Conservation (phyloP, 1,284 basidiomycete genomes). For the Trametes polyzona region DNA sequence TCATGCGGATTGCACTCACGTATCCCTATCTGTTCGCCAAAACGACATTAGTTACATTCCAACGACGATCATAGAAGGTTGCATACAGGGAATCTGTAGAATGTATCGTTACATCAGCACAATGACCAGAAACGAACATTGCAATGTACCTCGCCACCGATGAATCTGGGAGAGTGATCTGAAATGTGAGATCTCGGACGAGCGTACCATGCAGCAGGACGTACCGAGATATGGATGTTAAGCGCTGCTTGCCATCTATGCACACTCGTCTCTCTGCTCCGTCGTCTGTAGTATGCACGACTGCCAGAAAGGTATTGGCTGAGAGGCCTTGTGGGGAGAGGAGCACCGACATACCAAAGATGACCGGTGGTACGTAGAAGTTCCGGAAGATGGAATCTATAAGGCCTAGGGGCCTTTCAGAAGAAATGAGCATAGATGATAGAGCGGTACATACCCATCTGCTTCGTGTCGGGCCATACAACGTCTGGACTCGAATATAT, state of each 20-base stretch:
- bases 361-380: constrained; percentile 58
- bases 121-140: background rate
- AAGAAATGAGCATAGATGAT: background rate
- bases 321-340: too few relatives aligned
- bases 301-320: constrained; percentile 20
- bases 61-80: background rate
- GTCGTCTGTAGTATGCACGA: constrained; percentile 49
- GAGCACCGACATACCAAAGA: constrained; percentile 52
- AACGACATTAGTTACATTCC: background rate
- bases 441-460: constrained; percentile 28
- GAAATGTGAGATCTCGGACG: background rate
- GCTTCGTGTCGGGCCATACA: constrained; percentile 59
- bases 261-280: constrained; percentile 67
- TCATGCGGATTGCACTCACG: constrained; percentile 42
- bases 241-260: constrained; percentile 80
- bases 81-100: constrained; percentile 26
- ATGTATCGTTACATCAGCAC: background rate
- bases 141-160: constrained; percentile 59
- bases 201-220: constrained; percentile 19
- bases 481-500: constrained; percentile 48
- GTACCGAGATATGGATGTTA: constrained; percentile 67
- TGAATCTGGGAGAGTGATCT: constrained; percentile 48
- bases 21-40: constrained; percentile 53
- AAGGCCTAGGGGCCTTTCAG: constrained; percentile 36
- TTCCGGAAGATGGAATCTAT: constrained; percentile 61